A percentile compares a stretch with the other conserved stretches of the same genome.
Evolutionary conservation across 2,329 filamentous ascomycete species (phyloP).

Genomic region (Verticillium zaregamsianum): DNA sequence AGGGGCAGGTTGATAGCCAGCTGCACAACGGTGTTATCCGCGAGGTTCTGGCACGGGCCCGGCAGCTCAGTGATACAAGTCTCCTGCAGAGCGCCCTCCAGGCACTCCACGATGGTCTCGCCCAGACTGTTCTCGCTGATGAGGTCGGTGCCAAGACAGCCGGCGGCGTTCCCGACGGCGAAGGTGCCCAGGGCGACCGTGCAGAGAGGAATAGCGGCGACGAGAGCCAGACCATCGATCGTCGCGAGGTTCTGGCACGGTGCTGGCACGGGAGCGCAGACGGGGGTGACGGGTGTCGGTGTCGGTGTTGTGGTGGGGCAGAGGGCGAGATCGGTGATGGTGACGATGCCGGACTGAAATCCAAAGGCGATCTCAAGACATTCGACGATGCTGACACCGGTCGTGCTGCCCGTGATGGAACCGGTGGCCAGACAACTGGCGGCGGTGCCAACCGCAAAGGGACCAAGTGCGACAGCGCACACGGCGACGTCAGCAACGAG

Average conservation of each 20-base stretch:
- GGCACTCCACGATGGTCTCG: neutral
- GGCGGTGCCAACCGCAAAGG: neutral
- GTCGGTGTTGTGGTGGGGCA: neutral
- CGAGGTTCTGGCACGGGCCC: neutral
- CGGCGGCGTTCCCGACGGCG: neutral
- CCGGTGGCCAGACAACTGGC: conserved; percentile 1
- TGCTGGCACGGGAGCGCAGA: neutral
- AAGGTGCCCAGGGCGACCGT: neutral
- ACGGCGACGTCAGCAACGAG: neutral
- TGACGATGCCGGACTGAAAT: neutral
- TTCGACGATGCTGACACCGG: neutral
- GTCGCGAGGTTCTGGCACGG: neutral
- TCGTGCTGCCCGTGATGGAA: neutral
- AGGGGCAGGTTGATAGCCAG: neutral
- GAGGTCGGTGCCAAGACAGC: neutral
- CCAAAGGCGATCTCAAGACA: neutral
- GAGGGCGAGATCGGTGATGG: neutral
- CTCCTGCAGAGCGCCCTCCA: neutral
- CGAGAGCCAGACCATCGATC: neutral
- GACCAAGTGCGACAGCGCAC: neutral
- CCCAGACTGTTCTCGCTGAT: neutral
- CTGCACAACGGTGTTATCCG: neutral
- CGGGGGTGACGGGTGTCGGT: neutral
- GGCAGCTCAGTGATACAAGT: neutral
- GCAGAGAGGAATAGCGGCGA: neutral